Base-by-base conservation (phyloP, 768 basidiomycete species). In the Naganishia vaughanmartiniae region DNA sequence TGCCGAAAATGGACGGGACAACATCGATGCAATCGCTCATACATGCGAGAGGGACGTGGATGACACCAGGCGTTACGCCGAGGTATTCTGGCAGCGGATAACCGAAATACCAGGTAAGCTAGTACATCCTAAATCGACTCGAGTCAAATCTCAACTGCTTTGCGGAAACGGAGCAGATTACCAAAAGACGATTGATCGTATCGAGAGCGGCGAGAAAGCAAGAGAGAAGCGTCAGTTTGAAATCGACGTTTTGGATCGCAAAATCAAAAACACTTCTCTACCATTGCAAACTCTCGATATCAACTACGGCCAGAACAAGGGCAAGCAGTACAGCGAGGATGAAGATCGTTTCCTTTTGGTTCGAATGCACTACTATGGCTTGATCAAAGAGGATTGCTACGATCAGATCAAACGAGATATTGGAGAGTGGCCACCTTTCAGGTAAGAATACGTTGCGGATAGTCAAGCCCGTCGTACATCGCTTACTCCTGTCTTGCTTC, bases 201-300 rank as follows among this genome's bases (percentile, higher is more conserved):
- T 63, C 26, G 60, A 88, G 26, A 90, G 92, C 76, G 94, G 93
- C 34, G 92, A 95, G 77, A 88, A 89, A 3, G 93, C 92, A 78
- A 90, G 93, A 36, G 89, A 75, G 24, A 79, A 89, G 78, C 89
- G 89, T 66, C 90, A 90, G 75, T 86, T 90, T 19, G 89, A 91
- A 74, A 77, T 78, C 63, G 85, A 86, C 36, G 86, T 94, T 10
- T 86, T 98, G 34, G 83, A 87, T 65, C 86, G 87, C 77, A 97
- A 97, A 80, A 90, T 98, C 75, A 84, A 84, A 26, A 89, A 89
- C 1, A 89, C 91, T 70, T 85, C 86, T 46, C 92, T 89, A 81
- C 96, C 96, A 0, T 93, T 98, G 89, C 95, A 98, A 80, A 94
- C 96, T 81, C 88, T 99, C 57, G 91, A 95, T 81, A 87, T 98